Evolutionary conservation across 2,329 filamentous ascomycete species (phyloP), one percentile per base, ranked within the genome.

Genomic region (Cladosporium velox): DNA sequence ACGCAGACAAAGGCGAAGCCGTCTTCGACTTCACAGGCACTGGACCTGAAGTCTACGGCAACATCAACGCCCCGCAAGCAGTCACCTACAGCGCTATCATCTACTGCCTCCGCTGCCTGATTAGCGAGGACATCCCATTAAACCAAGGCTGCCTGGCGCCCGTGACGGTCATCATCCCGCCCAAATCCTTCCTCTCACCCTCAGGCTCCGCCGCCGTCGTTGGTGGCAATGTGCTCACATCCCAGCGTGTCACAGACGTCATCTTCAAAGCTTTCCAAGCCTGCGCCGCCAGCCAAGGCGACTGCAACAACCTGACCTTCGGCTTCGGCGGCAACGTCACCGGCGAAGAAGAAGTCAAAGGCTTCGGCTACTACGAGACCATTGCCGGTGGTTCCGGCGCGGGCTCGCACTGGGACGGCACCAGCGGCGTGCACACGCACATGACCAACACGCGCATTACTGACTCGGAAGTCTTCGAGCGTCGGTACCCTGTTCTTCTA

Each of bases 401-500:
- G 0, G 91, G 91, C 0, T 85, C 88, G 0, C 82, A 83, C 15
- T 93, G 91, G 91, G 82, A 90, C 67, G 91, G 91, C 44, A 89
- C 90, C 12, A 87, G 83, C 62, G 91, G 90, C 18, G 90, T 93
- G n/a, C 90, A 94, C 75, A 90, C 87, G 1, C 90, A 94, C 78
- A 93, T 93, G 90, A 94, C 91, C 7, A 95, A 95, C 76, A 94
- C 91, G 3, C 85, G 91, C 15, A 94, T 93, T 74, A 93, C 91
- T 0, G 91, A 94, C 74, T 84, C 89, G 0, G 91, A 95, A 75
- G 86, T 93, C 7, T 91, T 94, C 70, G 91, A 94, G 79, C 83
- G 89, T 32, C 81, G 91, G 10, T 93, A 93, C 72, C 91, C 91
- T 0, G 90, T 93, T 1, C 77, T 95, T 1, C 79, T 95, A 38